Evolutionary conservation across 805 yeast species (phyloP).

Genomic region (Wickerhamiella occidentalis): DNA sequence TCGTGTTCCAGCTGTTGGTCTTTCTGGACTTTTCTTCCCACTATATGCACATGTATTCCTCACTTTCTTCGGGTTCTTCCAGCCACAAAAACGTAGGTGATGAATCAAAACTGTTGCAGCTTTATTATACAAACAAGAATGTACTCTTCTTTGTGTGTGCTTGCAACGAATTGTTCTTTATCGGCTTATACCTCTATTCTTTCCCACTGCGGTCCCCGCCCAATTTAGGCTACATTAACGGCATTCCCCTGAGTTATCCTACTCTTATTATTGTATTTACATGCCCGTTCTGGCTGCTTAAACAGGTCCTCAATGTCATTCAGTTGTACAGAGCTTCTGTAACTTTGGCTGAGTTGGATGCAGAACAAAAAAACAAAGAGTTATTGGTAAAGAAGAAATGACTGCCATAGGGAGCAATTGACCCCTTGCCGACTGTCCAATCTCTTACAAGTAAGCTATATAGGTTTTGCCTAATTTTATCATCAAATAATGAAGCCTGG

Average conservation of each 20-base stretch:
- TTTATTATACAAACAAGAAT: conserved; percentile 75
- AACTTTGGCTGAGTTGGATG: conserved; percentile 66
- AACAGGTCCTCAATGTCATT: conserved; percentile 78
- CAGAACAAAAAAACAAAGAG: conserved; percentile 34
- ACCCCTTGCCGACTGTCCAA: no score
- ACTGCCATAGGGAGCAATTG: no score
- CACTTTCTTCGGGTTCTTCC: conserved; percentile 61
- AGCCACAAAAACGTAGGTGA: conserved; percentile 76
- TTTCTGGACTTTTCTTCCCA: conserved; percentile 79
- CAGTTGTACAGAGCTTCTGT: conserved; percentile 81
- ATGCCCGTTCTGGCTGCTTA: conserved; percentile 80
- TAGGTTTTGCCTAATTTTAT: background rate
- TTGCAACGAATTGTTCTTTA: conserved; percentile 84
- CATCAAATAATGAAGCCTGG: no score
- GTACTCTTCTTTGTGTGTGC: conserved; percentile 85
- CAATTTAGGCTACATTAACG: conserved; percentile 26
- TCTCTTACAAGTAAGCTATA: background rate
- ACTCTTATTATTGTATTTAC: conserved; percentile 46
- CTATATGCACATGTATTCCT: conserved; percentile 97
- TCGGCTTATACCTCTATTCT: conserved; percentile 70
- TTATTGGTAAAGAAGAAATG: conserved; percentile 1
- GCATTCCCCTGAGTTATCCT: conserved; percentile 43
- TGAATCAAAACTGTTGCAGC: conserved; percentile 58
- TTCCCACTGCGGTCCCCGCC: conserved; percentile 41
- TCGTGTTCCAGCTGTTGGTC: conserved; percentile 70